A percentile compares a stretch with the other conserved stretches of the same genome.
phyloP scores from a whole-genome alignment of 148 eudicot species.

The Silene uniflora region DNA sequence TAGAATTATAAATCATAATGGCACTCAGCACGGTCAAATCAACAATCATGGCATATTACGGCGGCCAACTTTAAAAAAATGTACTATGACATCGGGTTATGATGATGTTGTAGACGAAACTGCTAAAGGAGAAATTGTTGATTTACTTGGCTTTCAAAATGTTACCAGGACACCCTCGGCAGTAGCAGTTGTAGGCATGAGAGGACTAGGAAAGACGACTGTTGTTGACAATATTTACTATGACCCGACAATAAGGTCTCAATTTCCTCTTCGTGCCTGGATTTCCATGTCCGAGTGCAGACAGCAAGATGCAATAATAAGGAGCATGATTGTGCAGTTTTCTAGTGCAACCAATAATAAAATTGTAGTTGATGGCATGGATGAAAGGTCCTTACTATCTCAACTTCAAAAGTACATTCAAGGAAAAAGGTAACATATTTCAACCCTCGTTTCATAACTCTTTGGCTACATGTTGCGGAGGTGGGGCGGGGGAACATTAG shows the following conservation, averaged over 20 bases:
- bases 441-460: too few species aligned
- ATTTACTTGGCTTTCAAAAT: neutral
- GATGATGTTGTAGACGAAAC: neutral
- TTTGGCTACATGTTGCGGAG: too few species aligned
- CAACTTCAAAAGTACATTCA: neutral
- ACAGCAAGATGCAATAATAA: neutral
- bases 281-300: neutral
- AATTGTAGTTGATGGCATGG: neutral
- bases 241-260: neutral
- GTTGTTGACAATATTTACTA: constrained; percentile 10
- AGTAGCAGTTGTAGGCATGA: constrained; percentile 23
- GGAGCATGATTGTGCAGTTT: constrained; percentile 5
- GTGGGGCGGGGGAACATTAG: too few species aligned
- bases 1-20: neutral
- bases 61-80: neutral
- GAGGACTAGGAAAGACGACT: constrained; percentile 29
- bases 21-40: neutral
- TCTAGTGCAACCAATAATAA: neutral
- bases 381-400: neutral
- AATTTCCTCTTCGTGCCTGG: constrained; percentile 14
- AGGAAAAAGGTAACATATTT: constrained; percentile 15
- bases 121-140: neutral
- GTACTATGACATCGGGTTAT: neutral
- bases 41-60: neutral
- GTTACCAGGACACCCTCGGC: neutral